These are phyloP conservation scores for Xylaria polymorpha DNA, from an alignment of 2,329 filamentous ascomycete genomes.

Conservation along the genomic window DNA sequence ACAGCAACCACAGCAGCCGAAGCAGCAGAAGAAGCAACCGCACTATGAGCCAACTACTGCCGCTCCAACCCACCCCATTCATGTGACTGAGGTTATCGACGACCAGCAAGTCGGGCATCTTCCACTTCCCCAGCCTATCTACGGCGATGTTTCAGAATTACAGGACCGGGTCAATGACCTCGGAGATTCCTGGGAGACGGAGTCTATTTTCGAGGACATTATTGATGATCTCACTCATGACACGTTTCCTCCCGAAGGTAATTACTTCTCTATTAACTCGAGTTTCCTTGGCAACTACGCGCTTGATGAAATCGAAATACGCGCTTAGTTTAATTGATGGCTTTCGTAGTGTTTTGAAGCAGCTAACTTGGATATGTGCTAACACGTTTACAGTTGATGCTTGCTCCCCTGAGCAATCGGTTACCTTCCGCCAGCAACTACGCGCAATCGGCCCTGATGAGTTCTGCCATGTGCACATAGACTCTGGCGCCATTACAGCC, in stretches of 20 bases:
- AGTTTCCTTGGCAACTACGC: conserved; percentile 1
- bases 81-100: conserved; percentile 37
- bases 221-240: conserved; percentile 59
- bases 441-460: conserved; percentile 80
- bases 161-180: conserved; percentile 42
- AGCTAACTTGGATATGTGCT: conserved; percentile 22
- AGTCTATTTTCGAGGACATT: conserved; percentile 61
- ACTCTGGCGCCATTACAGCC: conserved; percentile 75
- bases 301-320: conserved; percentile 3
- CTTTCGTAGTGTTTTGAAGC: background rate
- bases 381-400: conserved; percentile 46
- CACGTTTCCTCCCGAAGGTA: conserved; percentile 52
- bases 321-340: background rate
- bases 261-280: conserved; percentile 23
- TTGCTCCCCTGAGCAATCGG: conserved; percentile 70
- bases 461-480: conserved; percentile 80
- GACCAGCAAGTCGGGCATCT: conserved; percentile 42
- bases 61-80: conserved; percentile 2
- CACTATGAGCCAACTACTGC: conserved; percentile 1
- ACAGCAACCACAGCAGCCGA: background rate
- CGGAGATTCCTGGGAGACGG: conserved; percentile 55
- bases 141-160: conserved; percentile 36
- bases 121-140: conserved; percentile 33
- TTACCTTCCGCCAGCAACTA: conserved; percentile 75
- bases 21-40: background rate